Evolutionary conservation across 2,329 filamentous ascomycete genomes (phyloP).

Genomic region (Colletotrichum plurivorum): DNA sequence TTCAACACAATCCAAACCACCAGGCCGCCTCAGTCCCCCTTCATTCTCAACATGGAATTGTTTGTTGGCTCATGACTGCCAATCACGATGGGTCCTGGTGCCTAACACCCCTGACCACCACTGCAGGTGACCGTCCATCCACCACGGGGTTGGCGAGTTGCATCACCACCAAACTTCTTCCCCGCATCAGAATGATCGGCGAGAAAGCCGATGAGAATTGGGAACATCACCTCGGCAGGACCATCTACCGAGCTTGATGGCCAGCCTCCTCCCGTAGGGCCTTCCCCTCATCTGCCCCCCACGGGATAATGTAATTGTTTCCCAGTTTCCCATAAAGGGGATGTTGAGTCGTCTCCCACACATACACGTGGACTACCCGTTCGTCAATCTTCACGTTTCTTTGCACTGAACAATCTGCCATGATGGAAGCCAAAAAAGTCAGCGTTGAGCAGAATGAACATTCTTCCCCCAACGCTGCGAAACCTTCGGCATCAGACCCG

Average conservation of each 20-base stretch:
- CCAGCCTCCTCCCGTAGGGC: slow-evolving; percentile 3
- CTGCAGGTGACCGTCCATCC: neutral
- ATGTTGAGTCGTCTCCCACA: no score
- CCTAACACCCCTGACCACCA: neutral
- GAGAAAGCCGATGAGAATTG: slow-evolving; percentile 15
- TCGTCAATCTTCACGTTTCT: neutral
- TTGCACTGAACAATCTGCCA: neutral
- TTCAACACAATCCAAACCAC: no score
- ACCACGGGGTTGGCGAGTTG: slow-evolving; percentile 9
- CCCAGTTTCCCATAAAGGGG: no score
- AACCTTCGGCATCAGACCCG: slow-evolving; percentile 26
- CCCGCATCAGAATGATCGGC: slow-evolving; percentile 19
- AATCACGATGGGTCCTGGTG: neutral
- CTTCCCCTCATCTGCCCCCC: slow-evolving; percentile 31
- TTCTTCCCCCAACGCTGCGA: neutral
- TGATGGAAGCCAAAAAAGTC: slow-evolving; percentile 27
- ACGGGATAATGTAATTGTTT: slow-evolving; percentile 8
- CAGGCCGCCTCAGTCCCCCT: no score
- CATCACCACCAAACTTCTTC: slow-evolving; percentile 6
- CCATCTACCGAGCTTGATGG: slow-evolving; percentile 21
- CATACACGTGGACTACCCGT: no score
- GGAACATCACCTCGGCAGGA: slow-evolving; percentile 26
- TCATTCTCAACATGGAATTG: no score
- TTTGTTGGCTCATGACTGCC: neutral
- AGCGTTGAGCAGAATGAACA: slow-evolving; percentile 36